Conservation (phyloP, 108 stramenopile species). For the Cylindrotheca fusiformis region DNA sequence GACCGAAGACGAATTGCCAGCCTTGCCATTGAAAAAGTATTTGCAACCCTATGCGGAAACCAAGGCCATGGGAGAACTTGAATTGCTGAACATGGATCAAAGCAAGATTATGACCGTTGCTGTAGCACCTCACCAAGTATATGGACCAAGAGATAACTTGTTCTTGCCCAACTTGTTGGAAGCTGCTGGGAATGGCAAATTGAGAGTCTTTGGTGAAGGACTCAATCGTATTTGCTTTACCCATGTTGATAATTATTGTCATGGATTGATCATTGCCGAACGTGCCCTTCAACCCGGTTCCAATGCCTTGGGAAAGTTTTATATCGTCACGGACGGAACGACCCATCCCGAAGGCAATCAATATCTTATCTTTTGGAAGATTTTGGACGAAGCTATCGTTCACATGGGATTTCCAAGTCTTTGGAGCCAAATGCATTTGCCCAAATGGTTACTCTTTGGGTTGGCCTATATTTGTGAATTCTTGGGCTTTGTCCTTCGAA, state of each 20-base stretch:
- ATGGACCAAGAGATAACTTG: constrained; percentile 89
- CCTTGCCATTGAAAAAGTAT: constrained; percentile 58
- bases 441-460: constrained; percentile 68
- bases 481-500: constrained; percentile 58
- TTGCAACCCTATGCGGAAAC: constrained; percentile 93
- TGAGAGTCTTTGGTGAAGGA: constrained; percentile 93
- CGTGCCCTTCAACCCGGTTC: constrained; percentile 76
- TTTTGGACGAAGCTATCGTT: constrained; percentile 82
- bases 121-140: constrained; percentile 97
- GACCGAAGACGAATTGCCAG: constrained; percentile 70
- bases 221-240: constrained; percentile 88
- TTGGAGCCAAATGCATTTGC: constrained; percentile 78
- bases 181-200: constrained; percentile 77
- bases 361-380: constrained; percentile 83
- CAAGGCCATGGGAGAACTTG: constrained; percentile 90
- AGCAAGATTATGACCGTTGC: constrained; percentile 77
- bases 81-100: constrained; percentile 7
- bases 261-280: constrained; percentile 90
- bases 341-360: constrained; percentile 48
- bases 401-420: constrained; percentile 91
- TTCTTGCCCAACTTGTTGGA: constrained; percentile 92
- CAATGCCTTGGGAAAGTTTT: constrained; percentile 92
- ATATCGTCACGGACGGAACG: constrained; percentile 89
- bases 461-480: constrained; percentile 81
- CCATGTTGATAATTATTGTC: constrained; percentile 97